Base-by-base conservation (phyloP, 108 stramenopile genomes). In the Conticribra guillardii region DNA sequence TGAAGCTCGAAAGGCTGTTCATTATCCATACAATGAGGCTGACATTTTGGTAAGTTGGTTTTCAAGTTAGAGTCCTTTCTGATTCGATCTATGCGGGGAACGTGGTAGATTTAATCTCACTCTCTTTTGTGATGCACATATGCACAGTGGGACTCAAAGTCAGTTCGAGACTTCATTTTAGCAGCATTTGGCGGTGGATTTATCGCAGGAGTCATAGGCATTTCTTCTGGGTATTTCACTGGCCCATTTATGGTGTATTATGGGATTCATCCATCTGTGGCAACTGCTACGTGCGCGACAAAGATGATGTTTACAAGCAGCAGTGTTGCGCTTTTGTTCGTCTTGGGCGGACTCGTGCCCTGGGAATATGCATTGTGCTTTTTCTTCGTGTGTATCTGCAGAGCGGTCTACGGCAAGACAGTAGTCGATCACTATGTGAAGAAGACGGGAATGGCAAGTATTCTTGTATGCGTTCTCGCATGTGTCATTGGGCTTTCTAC, bases 261-360 rank as follows among this genome's bases (percentile, higher is more conserved):
- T 81, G 87, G 85, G 8, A 73, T 90, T 27, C 46, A 90, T 60
- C 89, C 89, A 23, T 64, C 74, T 26, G 89, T 90, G 4, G 80
- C 87, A 3, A 82, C 78, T 59, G 85, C 89, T 26, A 90, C 89
- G 5, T 81, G 77, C 16, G 87, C 87, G 1, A 83, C 82, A 18
- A 90, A 86, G 87, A 81, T 90, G 73, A 60, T 90, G 19, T 46
- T 90, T 41, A 90, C 89, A 2, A 84, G 85, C 24, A 81, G 75
- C 51, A 84, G 82, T 76, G 82, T 87, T 15, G 88, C 84, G 21
- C 52, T 89, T 48, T 66, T 85, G 61, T 87, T 81, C 61, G 80
- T 89, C n/a, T 83, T 82, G 45, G 74, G 75, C 11, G 88, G 88
- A 53, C 37, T 87, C 17, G 76, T 89, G n/a, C 88, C 85, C 1